Evolutionary conservation across 2,329 filamentous ascomycete genomes (phyloP), one percentile per base, ranked within the genome.

Genomic region (Colletotrichum sp.): DNA sequence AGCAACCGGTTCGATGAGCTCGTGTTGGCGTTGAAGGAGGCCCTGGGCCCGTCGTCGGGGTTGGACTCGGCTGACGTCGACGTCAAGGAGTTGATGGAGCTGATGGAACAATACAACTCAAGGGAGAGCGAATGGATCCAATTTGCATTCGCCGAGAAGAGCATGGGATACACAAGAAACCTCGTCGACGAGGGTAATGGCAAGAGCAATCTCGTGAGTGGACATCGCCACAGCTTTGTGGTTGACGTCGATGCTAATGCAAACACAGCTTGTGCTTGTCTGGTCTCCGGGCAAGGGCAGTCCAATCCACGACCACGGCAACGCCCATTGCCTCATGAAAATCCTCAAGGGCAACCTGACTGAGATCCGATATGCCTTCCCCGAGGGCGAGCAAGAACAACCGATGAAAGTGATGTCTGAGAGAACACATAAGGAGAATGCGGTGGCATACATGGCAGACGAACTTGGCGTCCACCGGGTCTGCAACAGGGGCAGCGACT

Each of bases 251-350:
- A 68, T 78, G 77, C 55, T 76, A 58, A 76, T 32, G 7, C 59
- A 18, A 13, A 55, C 67, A 80, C 83, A 96, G 94, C 90, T 98
- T 77, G 91, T 98, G 63, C 91, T 98, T 55, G 96, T 98, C 52
- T 98, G 96, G 96, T 93, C 92, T 18, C 96, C 96, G 1, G 94
- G 94, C 67, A 95, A 95, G 85, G 91, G 91, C 48, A 96, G 94
- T 80, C 93, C 94, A 13, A 95, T 98, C 81, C 96, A 98, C 82
- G 96, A 98, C 83, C 94, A 95, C 84, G 93, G 93, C 81, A 95
- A 96, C 76, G 95, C 96, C 52, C 96, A 98, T 83, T 98, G 96
- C 85, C 88, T 98, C 79, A 98, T 98, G 95, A 98, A 94, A 88
- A 92, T 96, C 78, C 90, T 98, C 77, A 92, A 92, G 79, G 96